Base-by-base conservation (phyloP, 1,139 yeast species). In the Lodderomyces oxycetoniae region DNA sequence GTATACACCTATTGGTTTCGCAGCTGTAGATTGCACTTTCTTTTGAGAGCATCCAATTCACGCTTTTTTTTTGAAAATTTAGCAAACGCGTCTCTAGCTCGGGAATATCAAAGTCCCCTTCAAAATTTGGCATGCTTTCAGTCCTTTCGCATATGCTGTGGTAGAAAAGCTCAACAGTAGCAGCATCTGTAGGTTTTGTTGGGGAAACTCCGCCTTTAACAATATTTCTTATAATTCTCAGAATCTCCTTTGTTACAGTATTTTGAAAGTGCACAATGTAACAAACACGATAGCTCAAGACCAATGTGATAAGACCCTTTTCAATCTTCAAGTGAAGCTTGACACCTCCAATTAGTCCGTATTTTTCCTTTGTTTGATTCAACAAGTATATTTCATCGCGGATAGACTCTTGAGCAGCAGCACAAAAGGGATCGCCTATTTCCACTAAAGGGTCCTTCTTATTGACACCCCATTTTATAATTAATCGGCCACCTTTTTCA, bases 21-120 rank as follows among this genome's bases (percentile, higher is more conserved):
- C 47, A 45, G 35, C 65, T 58, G 37, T 73, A 64, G 5, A 39
- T 35, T n/a, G 68, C 71, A 21, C 79, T 74, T 49, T 85, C 95
- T 41, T 67, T 68, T 0, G 58, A 44, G 5, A 85, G 52, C 44
- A 81, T 60, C 94, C 94, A 85, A 17, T 64, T 53, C 0, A 85
- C 72, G 0, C 91, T 70, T 33, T 71, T 74, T 4, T 67, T 60
- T 49, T 85, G 95, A 43, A 79, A 85, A 5, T 64, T 63, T 15
- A 80, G 52, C 9, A 79, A 55, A 4, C 60, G 57, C 0, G 80
- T 67, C 17, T 63, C 68, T 12, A 79, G 53, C 27, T 69, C 77
- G 0, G 77, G 72, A n/a, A 70, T 49, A 20, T 63, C 65, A 37
- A 61, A 54, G 6, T 37, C 43, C 3, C 43, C 43, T 2, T 42